Evolutionary conservation across 1,284 basidiomycete genomes (phyloP), one percentile per base, ranked within the genome.

Genomic region (Vanrija humicola): DNA sequence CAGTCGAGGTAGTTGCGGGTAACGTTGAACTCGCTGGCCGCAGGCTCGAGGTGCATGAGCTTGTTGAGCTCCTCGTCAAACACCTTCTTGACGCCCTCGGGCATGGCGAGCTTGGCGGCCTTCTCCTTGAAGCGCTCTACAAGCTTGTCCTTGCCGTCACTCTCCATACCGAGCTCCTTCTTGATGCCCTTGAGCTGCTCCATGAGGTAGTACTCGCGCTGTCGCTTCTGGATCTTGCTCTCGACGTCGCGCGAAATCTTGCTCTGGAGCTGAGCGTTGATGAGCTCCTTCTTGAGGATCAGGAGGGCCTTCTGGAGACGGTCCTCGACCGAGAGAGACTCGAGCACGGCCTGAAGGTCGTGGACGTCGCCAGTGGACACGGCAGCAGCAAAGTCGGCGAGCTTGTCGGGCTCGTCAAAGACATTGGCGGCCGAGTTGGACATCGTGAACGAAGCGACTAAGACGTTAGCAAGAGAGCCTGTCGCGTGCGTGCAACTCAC

Each of bases 101-200:
- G 94, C 95, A 98, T 98, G 67, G 89, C 89, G 65, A 98, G 79
- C 58, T 81, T 78, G 34, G 83, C 84, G 0, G 92, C 94, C 58
- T 95, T 86, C 70, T 96, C 90, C 76, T 86, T 89, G 80, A 98
- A 96, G 79, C 95, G 93, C 74, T 96, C 91, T 48, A 98, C 88
- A 58, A 98, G 79, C 78, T 94, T 96, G 79, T 98, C 95, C 80
- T 98, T 98, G 40, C 95, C 95, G 67, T 98, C 95, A 38, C 68
- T 70, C 34, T 86, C 88, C 84, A 98, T 90, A 5, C 95, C 95
- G 7, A 98, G 82, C 78, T 98, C 96, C 80, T 95, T 96, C 82
- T 98, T 98, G 79, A 99, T 98, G 2, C 91, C 93, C 78, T 96
- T 97, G 60, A 98, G 84, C 78, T 98, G 96, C 76, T 99, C 96